Evolutionary conservation across 2,329 filamentous ascomycete species (phyloP).

Genomic region (Herpotrichia juniperi): DNA sequence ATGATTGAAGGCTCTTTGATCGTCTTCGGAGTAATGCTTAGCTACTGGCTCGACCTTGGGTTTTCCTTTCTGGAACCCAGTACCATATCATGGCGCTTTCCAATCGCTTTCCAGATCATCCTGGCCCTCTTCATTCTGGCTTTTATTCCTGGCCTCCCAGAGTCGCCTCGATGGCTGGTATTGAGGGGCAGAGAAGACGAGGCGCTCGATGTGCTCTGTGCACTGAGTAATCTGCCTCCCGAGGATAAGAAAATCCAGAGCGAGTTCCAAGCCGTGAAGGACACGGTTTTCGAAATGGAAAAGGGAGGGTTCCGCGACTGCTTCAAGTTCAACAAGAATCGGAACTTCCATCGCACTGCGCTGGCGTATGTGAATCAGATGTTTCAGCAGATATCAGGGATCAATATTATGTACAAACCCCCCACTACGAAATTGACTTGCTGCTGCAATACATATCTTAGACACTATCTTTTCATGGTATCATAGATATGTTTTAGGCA

Average conservation of each 20-base stretch:
- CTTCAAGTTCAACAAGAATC: conserved; percentile 60
- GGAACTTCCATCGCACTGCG: conserved; percentile 51
- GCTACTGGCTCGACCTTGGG: conserved; percentile 50
- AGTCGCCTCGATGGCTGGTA: conserved; percentile 58
- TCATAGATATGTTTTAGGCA: too few relatives aligned
- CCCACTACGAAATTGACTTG: conserved; percentile 15
- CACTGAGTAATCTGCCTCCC: conserved; percentile 45
- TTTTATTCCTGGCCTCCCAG: conserved; percentile 50
- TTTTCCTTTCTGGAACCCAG: conserved; percentile 58
- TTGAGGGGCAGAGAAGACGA: conserved; percentile 58
- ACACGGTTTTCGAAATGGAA: conserved; percentile 45
- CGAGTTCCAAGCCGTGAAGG: conserved; percentile 45
- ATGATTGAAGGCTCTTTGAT: conserved; percentile 56
- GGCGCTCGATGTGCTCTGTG: conserved; percentile 40
- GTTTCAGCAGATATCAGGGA: conserved; percentile 51
- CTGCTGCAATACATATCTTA: too few relatives aligned
- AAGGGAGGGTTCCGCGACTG: conserved; percentile 61
- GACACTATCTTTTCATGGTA: too few relatives aligned
- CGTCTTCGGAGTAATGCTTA: conserved; percentile 51
- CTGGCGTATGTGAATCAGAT: conserved; percentile 53
- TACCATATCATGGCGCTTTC: conserved; percentile 52
- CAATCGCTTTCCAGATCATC: conserved; percentile 63
- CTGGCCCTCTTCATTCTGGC: conserved; percentile 62
- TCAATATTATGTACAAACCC: conserved; percentile 48
- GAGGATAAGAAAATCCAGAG: conserved; percentile 46